phyloP scores from a whole-genome alignment of 768 basidiomycete genomes.

The Termitomyces eurrhizus region DNA sequence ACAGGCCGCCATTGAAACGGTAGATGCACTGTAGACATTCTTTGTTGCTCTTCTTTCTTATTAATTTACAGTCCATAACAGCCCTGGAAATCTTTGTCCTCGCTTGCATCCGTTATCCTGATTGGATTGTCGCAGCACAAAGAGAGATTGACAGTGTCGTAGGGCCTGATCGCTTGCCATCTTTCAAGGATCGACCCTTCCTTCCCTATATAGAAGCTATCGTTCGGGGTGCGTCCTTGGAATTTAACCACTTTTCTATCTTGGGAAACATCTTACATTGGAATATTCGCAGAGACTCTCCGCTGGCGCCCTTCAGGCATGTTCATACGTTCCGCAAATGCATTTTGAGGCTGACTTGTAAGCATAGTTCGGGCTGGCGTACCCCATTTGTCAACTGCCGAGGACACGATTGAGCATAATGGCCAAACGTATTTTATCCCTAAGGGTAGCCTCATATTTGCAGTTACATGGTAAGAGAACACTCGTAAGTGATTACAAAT shows the following conservation, averaged over 20 bases:
- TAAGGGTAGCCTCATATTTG: background rate
- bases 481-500: background rate
- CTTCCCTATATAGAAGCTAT: background rate
- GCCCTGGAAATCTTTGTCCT: background rate
- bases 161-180: background rate
- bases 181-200: background rate
- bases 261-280: background rate
- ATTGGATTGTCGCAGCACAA: background rate
- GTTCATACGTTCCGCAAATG: background rate
- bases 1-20: conserved; percentile 1
- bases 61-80: background rate
- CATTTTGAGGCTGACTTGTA: background rate
- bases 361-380: background rate
- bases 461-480: background rate
- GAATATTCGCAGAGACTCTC: background rate
- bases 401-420: background rate
- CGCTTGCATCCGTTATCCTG: conserved; percentile 1
- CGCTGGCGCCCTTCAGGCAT: background rate
- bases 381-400: background rate
- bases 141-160: background rate
- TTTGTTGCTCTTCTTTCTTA: background rate
- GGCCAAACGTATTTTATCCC: background rate
- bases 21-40: background rate
- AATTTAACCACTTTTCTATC: background rate
- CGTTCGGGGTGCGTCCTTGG: background rate